Percentiles rank a stretch among this genome's conserved stretches.
Conservation (phyloP, 148 eudicot genomes). For the Amaranthus cruentus region DNA sequence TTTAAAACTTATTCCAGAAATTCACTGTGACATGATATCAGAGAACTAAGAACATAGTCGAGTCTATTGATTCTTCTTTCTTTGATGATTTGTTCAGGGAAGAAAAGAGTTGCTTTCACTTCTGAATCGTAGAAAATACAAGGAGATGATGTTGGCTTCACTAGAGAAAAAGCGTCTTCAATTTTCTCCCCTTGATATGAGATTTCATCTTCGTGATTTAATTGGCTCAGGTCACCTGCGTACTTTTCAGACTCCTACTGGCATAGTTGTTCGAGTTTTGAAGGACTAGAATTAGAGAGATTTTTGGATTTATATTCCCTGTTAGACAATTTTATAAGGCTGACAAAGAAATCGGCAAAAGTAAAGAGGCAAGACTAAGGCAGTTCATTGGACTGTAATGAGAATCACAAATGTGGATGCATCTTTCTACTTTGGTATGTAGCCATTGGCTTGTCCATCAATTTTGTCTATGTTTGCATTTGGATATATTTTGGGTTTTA, state of each 20-base stretch:
- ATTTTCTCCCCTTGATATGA: slow-evolving; percentile 73
- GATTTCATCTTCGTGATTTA: slow-evolving; percentile 92
- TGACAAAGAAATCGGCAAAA: background rate
- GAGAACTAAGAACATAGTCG: background rate
- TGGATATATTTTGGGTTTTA: too few species aligned
- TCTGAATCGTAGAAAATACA: slow-evolving; percentile 78
- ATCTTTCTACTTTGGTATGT: background rate
- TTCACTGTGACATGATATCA: too few species aligned
- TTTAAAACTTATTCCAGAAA: too few species aligned
- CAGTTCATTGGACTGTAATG: slow-evolving; percentile 2
- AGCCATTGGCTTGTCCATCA: slow-evolving; percentile 11
- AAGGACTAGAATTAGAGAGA: slow-evolving; percentile 49
- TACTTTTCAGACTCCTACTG: slow-evolving; percentile 72
- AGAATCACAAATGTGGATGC: background rate
- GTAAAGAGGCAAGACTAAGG: background rate
- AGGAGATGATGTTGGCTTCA: slow-evolving; percentile 87
- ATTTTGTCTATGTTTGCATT: background rate
- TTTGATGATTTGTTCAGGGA: slow-evolving; percentile 45
- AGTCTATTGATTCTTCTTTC: slow-evolving; percentile 12
- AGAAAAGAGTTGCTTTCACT: slow-evolving; percentile 84
- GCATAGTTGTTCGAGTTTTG: slow-evolving; percentile 64
- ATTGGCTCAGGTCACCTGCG: slow-evolving; percentile 86
- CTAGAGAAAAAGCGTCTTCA: slow-evolving; percentile 79
- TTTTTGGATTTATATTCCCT: background rate
- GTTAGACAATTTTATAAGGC: background rate